These are phyloP conservation scores for Trypanosoma caninum DNA, from an alignment of 208 protist species.

Conservation along the genomic window DNA sequence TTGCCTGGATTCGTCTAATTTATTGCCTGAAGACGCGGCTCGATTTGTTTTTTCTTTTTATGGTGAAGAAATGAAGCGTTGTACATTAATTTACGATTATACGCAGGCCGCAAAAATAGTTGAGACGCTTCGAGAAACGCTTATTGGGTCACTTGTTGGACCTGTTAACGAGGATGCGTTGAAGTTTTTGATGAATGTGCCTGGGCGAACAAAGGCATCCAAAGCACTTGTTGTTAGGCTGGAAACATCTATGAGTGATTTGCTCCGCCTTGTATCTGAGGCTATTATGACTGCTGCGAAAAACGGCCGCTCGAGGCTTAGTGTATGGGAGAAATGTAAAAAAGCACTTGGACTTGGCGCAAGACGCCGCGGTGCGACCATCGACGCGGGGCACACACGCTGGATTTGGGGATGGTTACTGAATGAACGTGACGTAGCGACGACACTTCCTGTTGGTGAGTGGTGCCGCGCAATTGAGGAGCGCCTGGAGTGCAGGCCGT, in stretches of 20 bases:
- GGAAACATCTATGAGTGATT: conserved; percentile 5
- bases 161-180: neutral
- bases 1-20: conserved; percentile 22
- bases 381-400: conserved; percentile 50
- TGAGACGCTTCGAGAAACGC: neutral
- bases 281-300: conserved; percentile 1
- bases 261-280: conserved; percentile 6
- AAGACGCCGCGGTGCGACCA: neutral
- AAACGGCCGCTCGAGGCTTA: neutral
- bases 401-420: conserved; percentile 81
- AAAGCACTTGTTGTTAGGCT: conserved; percentile 9
- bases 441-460: neutral
- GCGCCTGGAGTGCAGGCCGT: conserved; percentile 38
- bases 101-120: conserved; percentile 1
- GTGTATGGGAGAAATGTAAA: conserved; percentile 18
- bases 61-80: neutral
- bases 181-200: neutral
- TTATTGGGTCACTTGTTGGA: conserved; percentile 21
- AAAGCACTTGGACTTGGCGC: neutral
- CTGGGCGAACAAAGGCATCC: neutral
- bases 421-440: conserved; percentile 17
- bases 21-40: conserved; percentile 16
- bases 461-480: conserved; percentile 37
- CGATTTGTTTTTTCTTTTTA: conserved; percentile 8
- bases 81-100: conserved; percentile 10